Conservation (phyloP, 1,284 basidiomycete genomes). For the Cystobasidium pallidum region DNA sequence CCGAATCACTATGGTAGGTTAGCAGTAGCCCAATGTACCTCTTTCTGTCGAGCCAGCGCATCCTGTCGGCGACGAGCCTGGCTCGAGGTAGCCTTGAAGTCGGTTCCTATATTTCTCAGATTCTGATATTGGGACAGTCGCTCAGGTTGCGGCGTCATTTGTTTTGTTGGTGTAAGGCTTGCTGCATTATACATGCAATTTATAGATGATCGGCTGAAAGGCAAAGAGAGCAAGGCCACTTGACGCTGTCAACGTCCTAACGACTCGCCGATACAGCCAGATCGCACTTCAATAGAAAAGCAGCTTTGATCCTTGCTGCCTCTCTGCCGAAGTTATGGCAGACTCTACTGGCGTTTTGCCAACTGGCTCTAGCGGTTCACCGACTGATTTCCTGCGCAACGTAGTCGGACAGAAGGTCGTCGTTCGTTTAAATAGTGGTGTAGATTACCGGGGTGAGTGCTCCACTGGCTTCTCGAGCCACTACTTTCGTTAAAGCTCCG, state of each 20-base stretch:
- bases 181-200: neutral
- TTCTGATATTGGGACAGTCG: constrained; percentile 18
- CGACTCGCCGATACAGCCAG: neutral
- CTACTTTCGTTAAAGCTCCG: neutral
- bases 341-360: constrained; percentile 24
- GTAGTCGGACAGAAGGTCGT: constrained; percentile 95
- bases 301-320: neutral
- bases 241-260: no score
- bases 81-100: neutral
- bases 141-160: constrained; percentile 17
- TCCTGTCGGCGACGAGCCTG: constrained; percentile 39
- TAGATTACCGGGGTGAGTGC: constrained; percentile 83
- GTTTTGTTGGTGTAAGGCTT: neutral
- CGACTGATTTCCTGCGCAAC: constrained; percentile 51
- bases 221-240: neutral
- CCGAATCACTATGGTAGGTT: neutral
- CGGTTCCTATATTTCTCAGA: constrained; percentile 9
- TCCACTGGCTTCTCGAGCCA: neutral
- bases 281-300: neutral
- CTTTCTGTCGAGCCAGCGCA: constrained; percentile 33
- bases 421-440: constrained; percentile 90
- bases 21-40: constrained; percentile 25
- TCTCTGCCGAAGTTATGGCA: neutral
- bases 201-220: neutral
- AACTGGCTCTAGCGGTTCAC: constrained; percentile 43